Percentiles rank a stretch among this genome's conserved stretches.
phyloP scores from a whole-genome alignment of 1,284 basidiomycete species.

The Ceratobasidium sp. region DNA sequence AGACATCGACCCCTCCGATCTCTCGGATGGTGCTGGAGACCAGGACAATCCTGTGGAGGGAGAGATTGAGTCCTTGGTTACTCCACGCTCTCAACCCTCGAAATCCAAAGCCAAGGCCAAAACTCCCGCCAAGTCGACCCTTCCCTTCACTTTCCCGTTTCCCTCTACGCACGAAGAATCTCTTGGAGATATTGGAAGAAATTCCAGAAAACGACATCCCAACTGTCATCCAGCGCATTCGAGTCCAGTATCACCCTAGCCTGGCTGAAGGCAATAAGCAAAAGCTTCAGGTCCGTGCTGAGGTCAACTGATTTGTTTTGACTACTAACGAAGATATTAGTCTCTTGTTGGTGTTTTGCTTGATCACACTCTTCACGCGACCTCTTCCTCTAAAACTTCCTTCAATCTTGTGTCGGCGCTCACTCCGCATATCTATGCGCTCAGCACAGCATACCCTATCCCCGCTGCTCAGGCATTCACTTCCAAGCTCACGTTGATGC shows the following conservation, averaged over 20 bases:
- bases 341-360: slow-evolving; percentile 82
- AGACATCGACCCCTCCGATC: slow-evolving; percentile 50
- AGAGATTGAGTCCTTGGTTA: slow-evolving; percentile 46
- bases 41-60: slow-evolving; percentile 46
- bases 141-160: slow-evolving; percentile 93
- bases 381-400: slow-evolving; percentile 66
- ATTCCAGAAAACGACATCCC: slow-evolving; percentile 76
- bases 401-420: slow-evolving; percentile 71
- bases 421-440: slow-evolving; percentile 80
- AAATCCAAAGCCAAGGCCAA: slow-evolving; percentile 42
- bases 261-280: slow-evolving; percentile 89
- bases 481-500: slow-evolving; percentile 86
- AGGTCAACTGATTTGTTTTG: slow-evolving; percentile 5
- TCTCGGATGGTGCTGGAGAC: slow-evolving; percentile 47
- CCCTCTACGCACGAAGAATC: slow-evolving; percentile 88
- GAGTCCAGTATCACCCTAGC: slow-evolving; percentile 90
- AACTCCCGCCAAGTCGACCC: slow-evolving; percentile 56
- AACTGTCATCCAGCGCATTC: slow-evolving; percentile 88
- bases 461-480: slow-evolving; percentile 81
- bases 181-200: slow-evolving; percentile 76
- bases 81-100: slow-evolving; percentile 40
- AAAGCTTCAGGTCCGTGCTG: slow-evolving; percentile 76
- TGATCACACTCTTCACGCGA: slow-evolving; percentile 85
- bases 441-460: slow-evolving; percentile 83
- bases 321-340: slow-evolving; percentile 52